phyloP scores from a whole-genome alignment of 257 asterid species.

The Solanum medicagineum region DNA sequence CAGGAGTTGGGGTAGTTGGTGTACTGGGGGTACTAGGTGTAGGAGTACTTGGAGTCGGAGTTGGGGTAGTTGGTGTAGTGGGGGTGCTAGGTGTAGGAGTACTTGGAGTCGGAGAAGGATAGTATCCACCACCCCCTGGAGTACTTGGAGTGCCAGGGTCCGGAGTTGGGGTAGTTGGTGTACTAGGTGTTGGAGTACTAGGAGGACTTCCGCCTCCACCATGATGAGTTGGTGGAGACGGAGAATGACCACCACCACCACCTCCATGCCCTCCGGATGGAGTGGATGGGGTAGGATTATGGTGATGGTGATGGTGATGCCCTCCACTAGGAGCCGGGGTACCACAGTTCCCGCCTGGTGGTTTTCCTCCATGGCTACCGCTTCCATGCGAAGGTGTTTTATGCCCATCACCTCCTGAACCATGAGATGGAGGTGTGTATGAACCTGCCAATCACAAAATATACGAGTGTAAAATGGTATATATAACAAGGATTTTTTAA shows the following conservation, averaged over 20 bases:
- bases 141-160: background rate
- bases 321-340: slow-evolving; percentile 57
- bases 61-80: slow-evolving; percentile 4
- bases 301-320: slow-evolving; percentile 29
- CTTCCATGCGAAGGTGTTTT: slow-evolving; percentile 24
- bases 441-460: slow-evolving; percentile 17
- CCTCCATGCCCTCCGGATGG: slow-evolving; percentile 9
- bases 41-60: slow-evolving; percentile 13
- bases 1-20: background rate
- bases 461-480: background rate
- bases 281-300: slow-evolving; percentile 32
- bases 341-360: slow-evolving; percentile 62
- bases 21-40: slow-evolving; percentile 3
- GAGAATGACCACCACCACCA: background rate
- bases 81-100: slow-evolving; percentile 31
- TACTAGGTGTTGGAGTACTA: background rate
- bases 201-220: background rate
- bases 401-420: background rate
- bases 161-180: background rate
- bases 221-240: background rate
- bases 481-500: background rate
- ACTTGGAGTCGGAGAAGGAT: slow-evolving; percentile 1
- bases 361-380: slow-evolving; percentile 26
- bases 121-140: background rate
- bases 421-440: slow-evolving; percentile 2